Base-by-base conservation (phyloP, 768 basidiomycete species). In the Suillus subalutaceus region DNA sequence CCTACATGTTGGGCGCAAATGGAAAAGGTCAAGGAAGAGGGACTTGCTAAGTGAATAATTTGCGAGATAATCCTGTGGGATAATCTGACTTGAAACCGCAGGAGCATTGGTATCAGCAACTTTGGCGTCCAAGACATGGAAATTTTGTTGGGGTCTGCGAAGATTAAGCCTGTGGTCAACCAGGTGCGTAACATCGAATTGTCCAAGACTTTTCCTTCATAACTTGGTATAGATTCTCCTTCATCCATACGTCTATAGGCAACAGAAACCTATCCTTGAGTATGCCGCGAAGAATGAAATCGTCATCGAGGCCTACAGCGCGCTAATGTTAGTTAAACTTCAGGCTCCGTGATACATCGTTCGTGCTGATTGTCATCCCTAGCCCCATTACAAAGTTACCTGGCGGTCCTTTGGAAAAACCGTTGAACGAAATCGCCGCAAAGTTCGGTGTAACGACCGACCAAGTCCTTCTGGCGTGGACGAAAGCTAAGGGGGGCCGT, bases 41-140 rank as follows among this genome's bases (percentile, higher is more conserved):
- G 89, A 1, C 77, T 88, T 2, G 84, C 83, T 62, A 90, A 86
- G 89, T 87, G 3, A 56, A 37, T 56, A 1, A 37, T 37, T 37
- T 37, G 20, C 12, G 35, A 37, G 20, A 56, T 37, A 10, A 20
- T n/a, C 0, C 10, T 35, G 10, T 20, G 7, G 12, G 20, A n/a
- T 1, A 7, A 4, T 13, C 55, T 56, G 35, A 56, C 35, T 13
- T 56, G 35, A 35, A 12, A 15, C 35, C n/a, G 1, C 63, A 89
- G 88, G 85, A 89, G 85, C 74, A 90, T 91, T 63, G 90, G 90
- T 30, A 87, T 91, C 52, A 88, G 86, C 77, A 92, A 92, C 79
- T 91, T 90, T 71, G 79, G 79, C 13, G 81, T 86, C 12, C 64
- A 79, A 1, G 82, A 92, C 37, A 82, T 92, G 26, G 73, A 84